Evolutionary conservation across 176 grass and related monocot genomes (phyloP).

Genomic region (Poa pratensis): DNA sequence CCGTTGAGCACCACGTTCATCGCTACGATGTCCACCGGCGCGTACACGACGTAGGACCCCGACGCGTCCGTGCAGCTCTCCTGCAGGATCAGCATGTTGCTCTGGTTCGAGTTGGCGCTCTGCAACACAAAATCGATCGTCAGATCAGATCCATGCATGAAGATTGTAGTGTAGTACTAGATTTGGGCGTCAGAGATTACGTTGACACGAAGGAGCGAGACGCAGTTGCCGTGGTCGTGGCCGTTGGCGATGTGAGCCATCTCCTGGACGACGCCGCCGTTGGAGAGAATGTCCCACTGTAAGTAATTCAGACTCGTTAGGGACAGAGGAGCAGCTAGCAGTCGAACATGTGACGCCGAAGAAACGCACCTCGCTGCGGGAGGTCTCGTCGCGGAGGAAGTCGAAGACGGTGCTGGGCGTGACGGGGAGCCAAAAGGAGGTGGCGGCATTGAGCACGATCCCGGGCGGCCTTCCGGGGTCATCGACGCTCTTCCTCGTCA

Average conservation of each 20-base stretch:
- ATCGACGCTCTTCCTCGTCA: constrained; percentile 91
- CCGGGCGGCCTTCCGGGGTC: constrained; percentile 85
- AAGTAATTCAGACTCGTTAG: background rate
- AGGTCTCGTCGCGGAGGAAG: constrained; percentile 87
- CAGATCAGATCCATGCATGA: background rate
- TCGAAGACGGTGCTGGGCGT: constrained; percentile 73
- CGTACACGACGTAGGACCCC: constrained; percentile 86
- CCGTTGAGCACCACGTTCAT: constrained; percentile 98
- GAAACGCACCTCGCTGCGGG: constrained; percentile 67
- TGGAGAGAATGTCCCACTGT: constrained; percentile 97
- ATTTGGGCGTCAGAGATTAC: constrained; percentile 34
- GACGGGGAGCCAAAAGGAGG: constrained; percentile 91
- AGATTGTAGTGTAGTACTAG: background rate
- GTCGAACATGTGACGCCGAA: background rate
- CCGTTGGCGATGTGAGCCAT: constrained; percentile 98
- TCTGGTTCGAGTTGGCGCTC: constrained; percentile 89
- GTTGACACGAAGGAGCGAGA: constrained; percentile 92
- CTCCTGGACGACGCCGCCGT: constrained; percentile 86
- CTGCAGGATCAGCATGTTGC: constrained; percentile 98
- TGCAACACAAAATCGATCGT: background rate
- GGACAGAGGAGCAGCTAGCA: background rate
- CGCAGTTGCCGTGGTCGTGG: constrained; percentile 86
- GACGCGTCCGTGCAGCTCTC: constrained; percentile 92
- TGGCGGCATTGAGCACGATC: constrained; percentile 93
- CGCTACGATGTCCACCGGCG: constrained; percentile 84